phyloP scores from a whole-genome alignment of 345 rosid species.

The Sonneratia alba region DNA sequence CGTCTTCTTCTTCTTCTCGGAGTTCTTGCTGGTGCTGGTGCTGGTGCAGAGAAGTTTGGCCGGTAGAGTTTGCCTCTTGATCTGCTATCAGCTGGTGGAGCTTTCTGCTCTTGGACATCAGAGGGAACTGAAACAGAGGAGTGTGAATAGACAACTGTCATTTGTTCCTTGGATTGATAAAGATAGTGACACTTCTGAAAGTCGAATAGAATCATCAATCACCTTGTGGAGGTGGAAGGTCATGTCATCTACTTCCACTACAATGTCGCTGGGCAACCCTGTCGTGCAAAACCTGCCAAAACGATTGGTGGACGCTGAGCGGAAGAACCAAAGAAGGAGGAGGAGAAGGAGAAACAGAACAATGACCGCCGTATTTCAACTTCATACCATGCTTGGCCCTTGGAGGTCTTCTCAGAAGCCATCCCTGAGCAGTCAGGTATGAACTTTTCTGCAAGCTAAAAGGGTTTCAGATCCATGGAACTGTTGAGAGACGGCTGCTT shows the following conservation, averaged over 20 bases:
- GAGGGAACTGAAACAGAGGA: slow-evolving; percentile 52
- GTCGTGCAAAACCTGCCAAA: slow-evolving; percentile 77
- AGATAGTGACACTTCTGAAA: not conserved
- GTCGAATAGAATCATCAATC: not conserved
- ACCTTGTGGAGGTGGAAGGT: slow-evolving; percentile 94
- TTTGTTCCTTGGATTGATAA: not conserved
- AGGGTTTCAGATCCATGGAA: slow-evolving; percentile 2
- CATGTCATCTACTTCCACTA: slow-evolving; percentile 80
- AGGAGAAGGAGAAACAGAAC: not conserved
- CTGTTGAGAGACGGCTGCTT: not conserved
- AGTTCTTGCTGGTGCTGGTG: slow-evolving; percentile 10
- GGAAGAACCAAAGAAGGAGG: not conserved
- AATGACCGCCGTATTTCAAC: not conserved
- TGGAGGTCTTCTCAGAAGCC: slow-evolving; percentile 67
- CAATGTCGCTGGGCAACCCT: slow-evolving; percentile 86
- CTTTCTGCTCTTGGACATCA: slow-evolving; percentile 80
- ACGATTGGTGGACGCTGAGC: not conserved
- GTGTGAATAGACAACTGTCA: not conserved
- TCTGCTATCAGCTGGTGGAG: slow-evolving; percentile 69
- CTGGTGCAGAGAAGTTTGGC: not conserved
- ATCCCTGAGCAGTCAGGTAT: slow-evolving; percentile 13
- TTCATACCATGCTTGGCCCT: slow-evolving; percentile 85
- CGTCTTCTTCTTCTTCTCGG: slow-evolving; percentile 17
- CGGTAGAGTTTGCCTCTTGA: slow-evolving; percentile 37
- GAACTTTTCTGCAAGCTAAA: not conserved